These are phyloP conservation scores for Ascochyta viciae-villosae DNA, from an alignment of 2,329 filamentous ascomycete species.

Conservation along the genomic window DNA sequence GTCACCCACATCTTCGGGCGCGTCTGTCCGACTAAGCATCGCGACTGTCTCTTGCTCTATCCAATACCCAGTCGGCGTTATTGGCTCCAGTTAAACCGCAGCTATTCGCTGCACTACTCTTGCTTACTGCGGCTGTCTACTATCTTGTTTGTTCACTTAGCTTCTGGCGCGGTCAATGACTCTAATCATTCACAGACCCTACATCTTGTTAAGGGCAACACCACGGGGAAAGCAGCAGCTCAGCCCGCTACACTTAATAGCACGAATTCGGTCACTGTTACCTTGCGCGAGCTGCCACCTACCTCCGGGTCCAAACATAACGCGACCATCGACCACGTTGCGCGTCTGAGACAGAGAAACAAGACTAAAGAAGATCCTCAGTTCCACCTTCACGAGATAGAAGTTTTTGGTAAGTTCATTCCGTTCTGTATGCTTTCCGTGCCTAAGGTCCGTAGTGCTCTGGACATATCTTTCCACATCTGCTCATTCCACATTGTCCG, in stretches of 20 bases:
- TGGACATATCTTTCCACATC: not conserved
- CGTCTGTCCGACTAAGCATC: constrained; percentile 11
- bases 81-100: constrained; percentile 3
- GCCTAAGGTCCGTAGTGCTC: not conserved
- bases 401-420: constrained; percentile 2
- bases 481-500: not conserved
- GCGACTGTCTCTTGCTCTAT: constrained; percentile 10
- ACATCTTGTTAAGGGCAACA: constrained; percentile 12
- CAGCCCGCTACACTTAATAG: not conserved
- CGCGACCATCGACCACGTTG: not conserved
- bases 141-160: not conserved
- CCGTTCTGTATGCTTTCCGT: not conserved
- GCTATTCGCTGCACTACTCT: not conserved
- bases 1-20: not conserved
- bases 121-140: not conserved
- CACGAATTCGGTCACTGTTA: not conserved
- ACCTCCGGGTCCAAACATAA: not conserved
- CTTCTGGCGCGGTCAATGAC: not conserved
- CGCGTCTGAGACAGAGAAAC: not conserved
- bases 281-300: not conserved
- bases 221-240: constrained; percentile 7
- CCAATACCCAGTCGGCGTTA: constrained; percentile 7
- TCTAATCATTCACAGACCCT: not conserved
- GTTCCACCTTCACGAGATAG: constrained; percentile 5
- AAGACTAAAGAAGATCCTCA: not conserved